Conservation (phyloP, 148 eudicot species). For the Mesembryanthemum crystallinum region DNA sequence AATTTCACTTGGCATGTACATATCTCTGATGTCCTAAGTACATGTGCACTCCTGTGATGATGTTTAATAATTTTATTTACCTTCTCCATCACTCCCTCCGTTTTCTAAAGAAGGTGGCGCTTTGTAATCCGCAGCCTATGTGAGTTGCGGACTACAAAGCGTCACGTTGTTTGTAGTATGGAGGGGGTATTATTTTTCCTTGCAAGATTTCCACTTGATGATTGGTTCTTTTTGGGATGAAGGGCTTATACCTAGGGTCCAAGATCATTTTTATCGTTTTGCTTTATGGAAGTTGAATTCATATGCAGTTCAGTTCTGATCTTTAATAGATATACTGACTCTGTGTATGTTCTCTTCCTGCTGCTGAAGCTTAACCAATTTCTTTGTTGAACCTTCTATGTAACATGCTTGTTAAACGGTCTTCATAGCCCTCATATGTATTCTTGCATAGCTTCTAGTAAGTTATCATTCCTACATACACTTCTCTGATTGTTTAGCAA, state of each 20-base stretch:
- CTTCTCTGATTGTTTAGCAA: not conserved
- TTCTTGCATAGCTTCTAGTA: not conserved
- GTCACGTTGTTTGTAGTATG: no score
- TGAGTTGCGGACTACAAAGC: no score
- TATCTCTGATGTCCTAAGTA: not conserved
- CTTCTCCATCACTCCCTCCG: not conserved
- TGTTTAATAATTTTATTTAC: not conserved
- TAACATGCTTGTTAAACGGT: not conserved
- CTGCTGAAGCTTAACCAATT: no score
- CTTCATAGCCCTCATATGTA: not conserved
- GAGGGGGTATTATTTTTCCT: not conserved
- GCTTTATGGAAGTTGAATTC: not conserved
- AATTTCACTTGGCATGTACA: not conserved
- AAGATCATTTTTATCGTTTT: not conserved
- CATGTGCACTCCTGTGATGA: not conserved
- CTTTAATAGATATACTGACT: not conserved
- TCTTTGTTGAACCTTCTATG: not conserved
- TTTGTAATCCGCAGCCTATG: no score
- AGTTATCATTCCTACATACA: not conserved
- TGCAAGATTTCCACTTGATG: not conserved
- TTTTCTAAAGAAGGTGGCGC: no score
- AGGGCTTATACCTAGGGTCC: not conserved
- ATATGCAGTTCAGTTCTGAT: not conserved
- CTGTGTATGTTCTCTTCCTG: not conserved
- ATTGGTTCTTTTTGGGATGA: not conserved